Conservation (phyloP, 768 basidiomycete species). For the Mycena belliarum region DNA sequence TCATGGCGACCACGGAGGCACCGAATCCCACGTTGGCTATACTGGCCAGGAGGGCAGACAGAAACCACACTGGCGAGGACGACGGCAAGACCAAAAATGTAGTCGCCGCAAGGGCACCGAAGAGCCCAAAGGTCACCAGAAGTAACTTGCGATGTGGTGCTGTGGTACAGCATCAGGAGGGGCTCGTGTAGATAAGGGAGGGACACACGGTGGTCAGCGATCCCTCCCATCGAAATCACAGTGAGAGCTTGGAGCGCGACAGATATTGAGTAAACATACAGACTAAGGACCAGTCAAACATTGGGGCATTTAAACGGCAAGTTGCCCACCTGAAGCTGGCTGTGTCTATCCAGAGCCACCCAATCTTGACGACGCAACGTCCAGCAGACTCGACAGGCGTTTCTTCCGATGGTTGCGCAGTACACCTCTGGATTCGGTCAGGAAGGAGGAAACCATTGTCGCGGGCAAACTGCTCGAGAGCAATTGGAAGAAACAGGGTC, state of each 20-base stretch:
- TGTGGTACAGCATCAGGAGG: constrained; percentile 18
- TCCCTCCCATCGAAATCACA: constrained; percentile 90
- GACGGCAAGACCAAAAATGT: constrained; percentile 77
- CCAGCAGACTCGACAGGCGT: constrained; percentile 29
- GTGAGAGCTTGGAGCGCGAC: constrained; percentile 91
- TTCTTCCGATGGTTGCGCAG: constrained; percentile 12
- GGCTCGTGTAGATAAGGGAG: background rate
- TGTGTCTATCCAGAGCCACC: constrained; percentile 85
- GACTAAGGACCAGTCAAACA: constrained; percentile 39
- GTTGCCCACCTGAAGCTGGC: constrained; percentile 82
- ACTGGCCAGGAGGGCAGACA: constrained; percentile 70
- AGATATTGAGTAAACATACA: constrained; percentile 86
- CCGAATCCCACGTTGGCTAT: constrained; percentile 86
- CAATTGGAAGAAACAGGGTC: constrained; percentile 81
- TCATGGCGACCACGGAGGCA: constrained; percentile 84
- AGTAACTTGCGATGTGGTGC: constrained; percentile 76
- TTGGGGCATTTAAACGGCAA: background rate
- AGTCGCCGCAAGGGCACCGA: constrained; percentile 69
- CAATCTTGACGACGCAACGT: constrained; percentile 80
- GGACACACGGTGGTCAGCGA: constrained; percentile 84
- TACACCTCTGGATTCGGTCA: constrained; percentile 63
- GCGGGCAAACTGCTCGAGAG: constrained; percentile 84
- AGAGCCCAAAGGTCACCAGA: constrained; percentile 70
- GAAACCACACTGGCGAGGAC: constrained; percentile 65
- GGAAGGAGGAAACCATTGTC: constrained; percentile 84